These are phyloP conservation scores for Mycena olivaceomarginata DNA, from an alignment of 768 basidiomycete genomes.

Conservation along the genomic window DNA sequence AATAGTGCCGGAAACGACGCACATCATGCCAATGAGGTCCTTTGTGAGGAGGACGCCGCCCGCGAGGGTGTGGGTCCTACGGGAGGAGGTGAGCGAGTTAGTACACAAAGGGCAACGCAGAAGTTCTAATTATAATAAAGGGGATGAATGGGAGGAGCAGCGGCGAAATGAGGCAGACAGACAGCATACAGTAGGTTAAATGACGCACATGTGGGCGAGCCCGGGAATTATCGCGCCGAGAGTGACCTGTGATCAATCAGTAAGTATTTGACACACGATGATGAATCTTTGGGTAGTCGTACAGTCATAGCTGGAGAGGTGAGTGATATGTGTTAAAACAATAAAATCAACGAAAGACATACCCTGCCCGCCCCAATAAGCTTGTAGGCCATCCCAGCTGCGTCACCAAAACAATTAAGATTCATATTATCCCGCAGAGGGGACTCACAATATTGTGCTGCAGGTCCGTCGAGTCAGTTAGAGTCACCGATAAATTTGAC, in stretches of 20 bases:
- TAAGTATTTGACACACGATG: constrained; percentile 16
- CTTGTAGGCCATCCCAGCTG: constrained; percentile 47
- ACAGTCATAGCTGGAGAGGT: constrained; percentile 38
- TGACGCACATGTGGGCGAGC: constrained; percentile 41
- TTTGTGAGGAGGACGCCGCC: constrained; percentile 42
- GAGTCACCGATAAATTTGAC: constrained; percentile 28
- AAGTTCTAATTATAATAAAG: constrained; percentile 23
- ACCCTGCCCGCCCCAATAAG: constrained; percentile 49
- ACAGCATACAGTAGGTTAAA: constrained; percentile 19
- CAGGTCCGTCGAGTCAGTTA: constrained; percentile 26
- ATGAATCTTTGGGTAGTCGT: constrained; percentile 26
- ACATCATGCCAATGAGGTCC: constrained; percentile 45
- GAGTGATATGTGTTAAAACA: neutral
- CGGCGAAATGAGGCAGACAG: constrained; percentile 22
- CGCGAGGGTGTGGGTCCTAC: constrained; percentile 41
- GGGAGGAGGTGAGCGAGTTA: constrained; percentile 22
- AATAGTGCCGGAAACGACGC: constrained; percentile 26
- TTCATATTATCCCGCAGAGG: constrained; percentile 28
- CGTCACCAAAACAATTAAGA: constrained; percentile 16
- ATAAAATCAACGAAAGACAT: constrained; percentile 16
- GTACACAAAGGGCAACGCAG: constrained; percentile 24
- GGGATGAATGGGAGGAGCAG: constrained; percentile 13
- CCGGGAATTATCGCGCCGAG: constrained; percentile 41
- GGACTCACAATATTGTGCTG: constrained; percentile 31
- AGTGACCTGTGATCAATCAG: constrained; percentile 33